Conservation (phyloP, 805 yeast species). For the Scheffersomyces spartinae region DNA sequence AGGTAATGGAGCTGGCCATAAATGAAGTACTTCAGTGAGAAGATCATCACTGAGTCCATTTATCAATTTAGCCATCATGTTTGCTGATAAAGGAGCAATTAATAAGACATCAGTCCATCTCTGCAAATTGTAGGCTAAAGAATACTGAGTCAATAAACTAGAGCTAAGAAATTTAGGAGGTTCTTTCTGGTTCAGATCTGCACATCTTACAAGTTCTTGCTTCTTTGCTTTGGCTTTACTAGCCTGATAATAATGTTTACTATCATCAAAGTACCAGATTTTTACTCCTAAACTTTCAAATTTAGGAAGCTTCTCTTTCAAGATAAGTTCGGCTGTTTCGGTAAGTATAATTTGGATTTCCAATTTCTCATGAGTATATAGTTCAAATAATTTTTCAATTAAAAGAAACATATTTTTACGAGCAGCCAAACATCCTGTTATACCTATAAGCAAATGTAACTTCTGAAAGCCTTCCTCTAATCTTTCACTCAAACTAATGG, state of each 20-base stretch:
- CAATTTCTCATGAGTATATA: conserved; percentile 9
- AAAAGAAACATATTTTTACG: conserved; percentile 11
- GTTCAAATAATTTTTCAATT: conserved; percentile 13
- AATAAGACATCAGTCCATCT: conserved; percentile 17
- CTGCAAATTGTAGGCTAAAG: conserved; percentile 10
- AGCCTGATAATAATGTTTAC: conserved; percentile 6
- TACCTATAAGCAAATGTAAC: conserved; percentile 13
- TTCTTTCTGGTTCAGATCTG: too few relatives aligned
- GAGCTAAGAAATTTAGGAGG: too few relatives aligned
- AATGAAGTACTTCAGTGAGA: conserved; percentile 11
- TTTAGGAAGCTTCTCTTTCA: conserved; percentile 9
- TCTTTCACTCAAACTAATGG: too few relatives aligned
- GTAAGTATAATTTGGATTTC: conserved; percentile 16
- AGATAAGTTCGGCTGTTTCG: conserved; percentile 12
- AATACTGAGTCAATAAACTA: conserved; percentile 6
- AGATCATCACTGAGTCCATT: conserved; percentile 15
- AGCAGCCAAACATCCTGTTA: conserved; percentile 14
- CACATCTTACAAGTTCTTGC: background rate
- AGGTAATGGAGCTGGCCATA: conserved; percentile 11
- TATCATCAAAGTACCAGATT: conserved; percentile 14
- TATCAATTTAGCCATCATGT: conserved; percentile 14
- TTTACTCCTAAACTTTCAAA: conserved; percentile 13
- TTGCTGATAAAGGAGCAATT: conserved; percentile 14
- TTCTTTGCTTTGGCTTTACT: conserved; percentile 3
- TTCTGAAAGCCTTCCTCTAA: conserved; percentile 9